These are phyloP conservation scores for Tubosaeta sp. DNA, from an alignment of 768 basidiomycete species.

Conservation along the genomic window DNA sequence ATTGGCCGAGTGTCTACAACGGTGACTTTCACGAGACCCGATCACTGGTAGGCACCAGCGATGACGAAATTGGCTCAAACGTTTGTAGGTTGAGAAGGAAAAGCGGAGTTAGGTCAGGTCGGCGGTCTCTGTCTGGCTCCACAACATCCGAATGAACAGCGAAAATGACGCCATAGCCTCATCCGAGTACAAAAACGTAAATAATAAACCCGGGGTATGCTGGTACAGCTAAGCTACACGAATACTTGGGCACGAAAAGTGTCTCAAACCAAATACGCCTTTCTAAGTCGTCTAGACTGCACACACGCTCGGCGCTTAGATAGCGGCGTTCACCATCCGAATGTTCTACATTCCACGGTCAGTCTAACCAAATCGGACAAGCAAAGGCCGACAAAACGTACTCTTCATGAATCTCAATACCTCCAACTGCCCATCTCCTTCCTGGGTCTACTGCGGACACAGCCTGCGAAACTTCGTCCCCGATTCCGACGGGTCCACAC, in stretches of 20 bases:
- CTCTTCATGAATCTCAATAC: slow-evolving; percentile 41
- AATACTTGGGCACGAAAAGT: not conserved
- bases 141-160: not conserved
- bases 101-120: not conserved
- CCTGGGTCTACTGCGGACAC: slow-evolving; percentile 33
- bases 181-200: not conserved
- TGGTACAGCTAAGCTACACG: not conserved
- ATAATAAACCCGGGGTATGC: not conserved
- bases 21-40: not conserved
- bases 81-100: not conserved
- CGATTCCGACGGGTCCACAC: slow-evolving; percentile 39
- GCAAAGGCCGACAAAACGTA: slow-evolving; percentile 19
- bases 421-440: slow-evolving; percentile 34
- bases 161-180: slow-evolving; percentile 1
- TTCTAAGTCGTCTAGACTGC: not conserved
- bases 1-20: no score
- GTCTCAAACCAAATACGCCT: no score
- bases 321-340: slow-evolving; percentile 24
- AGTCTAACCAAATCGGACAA: slow-evolving; percentile 4
- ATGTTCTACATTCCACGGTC: slow-evolving; percentile 19
- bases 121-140: not conserved
- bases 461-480: slow-evolving; percentile 33
- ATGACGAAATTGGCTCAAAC: not conserved
- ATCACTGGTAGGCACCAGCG: not conserved
- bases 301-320: not conserved